phyloP scores from a whole-genome alignment of 164 flowering plant genomes.

The Macadamia tetraphylla region DNA sequence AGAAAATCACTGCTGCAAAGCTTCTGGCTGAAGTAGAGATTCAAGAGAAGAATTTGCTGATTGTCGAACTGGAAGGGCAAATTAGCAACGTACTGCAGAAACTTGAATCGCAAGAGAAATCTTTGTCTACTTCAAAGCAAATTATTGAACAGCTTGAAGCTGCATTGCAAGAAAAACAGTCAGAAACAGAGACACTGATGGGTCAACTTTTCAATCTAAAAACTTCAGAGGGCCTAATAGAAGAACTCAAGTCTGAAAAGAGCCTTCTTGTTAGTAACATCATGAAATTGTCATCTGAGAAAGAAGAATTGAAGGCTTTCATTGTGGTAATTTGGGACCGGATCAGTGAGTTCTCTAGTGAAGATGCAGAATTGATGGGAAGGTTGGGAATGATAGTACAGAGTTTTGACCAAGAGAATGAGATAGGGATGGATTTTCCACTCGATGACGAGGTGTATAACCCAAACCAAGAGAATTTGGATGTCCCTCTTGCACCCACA shows the following conservation, averaged over 20 bases:
- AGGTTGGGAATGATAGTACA: constrained; percentile 21
- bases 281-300: constrained; percentile 25
- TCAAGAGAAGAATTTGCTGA: constrained; percentile 19
- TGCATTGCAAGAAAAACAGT: constrained; percentile 24
- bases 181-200: constrained; percentile 16
- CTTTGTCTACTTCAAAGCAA: constrained; percentile 13
- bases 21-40: constrained; percentile 18
- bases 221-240: constrained; percentile 9
- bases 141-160: constrained; percentile 22
- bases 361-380: constrained; percentile 25
- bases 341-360: constrained; percentile 16
- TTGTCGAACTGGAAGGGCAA: constrained; percentile 24
- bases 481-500: constrained; percentile 6
- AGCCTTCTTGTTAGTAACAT: constrained; percentile 14
- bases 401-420: constrained; percentile 8
- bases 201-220: constrained; percentile 11
- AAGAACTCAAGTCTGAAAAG: constrained; percentile 19
- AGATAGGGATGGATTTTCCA: constrained; percentile 1
- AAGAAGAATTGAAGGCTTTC: constrained; percentile 17
- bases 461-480: constrained; percentile 8
- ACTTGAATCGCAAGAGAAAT: constrained; percentile 21
- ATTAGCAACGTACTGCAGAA: constrained; percentile 18
- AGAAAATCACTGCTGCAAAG: constrained; percentile 10
- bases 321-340: constrained; percentile 12
- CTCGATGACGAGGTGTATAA: constrained; percentile 8